Percentiles rank a stretch among this genome's conserved stretches.
phyloP scores from a whole-genome alignment of 345 rosid species.

The Arabidopsis suecica region DNA sequence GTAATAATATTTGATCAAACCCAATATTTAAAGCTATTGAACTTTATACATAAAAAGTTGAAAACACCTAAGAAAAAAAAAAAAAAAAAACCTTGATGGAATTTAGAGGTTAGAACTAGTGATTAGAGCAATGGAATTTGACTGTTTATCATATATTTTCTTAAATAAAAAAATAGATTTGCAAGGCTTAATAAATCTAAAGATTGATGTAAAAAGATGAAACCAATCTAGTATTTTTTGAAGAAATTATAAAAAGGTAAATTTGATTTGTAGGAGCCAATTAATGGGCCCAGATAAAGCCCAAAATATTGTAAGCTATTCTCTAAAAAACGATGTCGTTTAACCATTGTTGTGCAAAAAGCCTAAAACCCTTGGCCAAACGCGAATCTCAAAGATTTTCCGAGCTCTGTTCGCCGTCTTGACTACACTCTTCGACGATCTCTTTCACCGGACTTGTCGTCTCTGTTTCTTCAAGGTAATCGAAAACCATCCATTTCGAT shows the following conservation, averaged over 20 bases:
- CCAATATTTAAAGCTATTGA: background rate
- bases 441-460: slow-evolving; percentile 3
- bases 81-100: no score
- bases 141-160: no score
- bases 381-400: slow-evolving; percentile 16
- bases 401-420: slow-evolving; percentile 40
- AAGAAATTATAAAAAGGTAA: no score
- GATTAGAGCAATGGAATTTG: no score
- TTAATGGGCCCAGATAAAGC: slow-evolving; percentile 25
- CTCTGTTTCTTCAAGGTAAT: slow-evolving; percentile 11
- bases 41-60: no score
- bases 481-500: background rate
- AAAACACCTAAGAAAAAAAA: no score
- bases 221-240: no score
- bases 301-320: background rate
- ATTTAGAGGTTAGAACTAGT: no score
- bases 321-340: background rate
- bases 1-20: background rate
- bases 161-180: no score
- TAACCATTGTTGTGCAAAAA: background rate
- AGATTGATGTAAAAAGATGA: no score
- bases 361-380: slow-evolving; percentile 25
- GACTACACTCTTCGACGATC: slow-evolving; percentile 15
- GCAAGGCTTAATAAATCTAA: no score
- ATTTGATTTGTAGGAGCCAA: background rate